A percentile compares a stretch with the other conserved stretches of the same genome.
Evolutionary conservation across 306 rosid species (phyloP).

Genomic region (Cucurbita pepo): DNA sequence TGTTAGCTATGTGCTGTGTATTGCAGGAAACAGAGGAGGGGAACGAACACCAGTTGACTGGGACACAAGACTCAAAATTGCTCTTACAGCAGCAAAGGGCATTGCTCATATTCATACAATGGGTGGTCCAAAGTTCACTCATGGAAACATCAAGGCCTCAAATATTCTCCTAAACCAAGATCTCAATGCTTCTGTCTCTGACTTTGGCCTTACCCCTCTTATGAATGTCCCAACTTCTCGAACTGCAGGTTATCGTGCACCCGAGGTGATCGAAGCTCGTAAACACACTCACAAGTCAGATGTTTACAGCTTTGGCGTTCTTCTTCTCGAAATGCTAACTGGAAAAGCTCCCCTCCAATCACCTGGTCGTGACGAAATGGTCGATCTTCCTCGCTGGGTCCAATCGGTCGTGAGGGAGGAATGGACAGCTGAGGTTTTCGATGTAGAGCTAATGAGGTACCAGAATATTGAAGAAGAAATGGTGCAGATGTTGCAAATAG

Average conservation of each 20-base stretch:
- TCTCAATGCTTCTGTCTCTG: conserved; percentile 62
- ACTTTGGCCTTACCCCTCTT: conserved; percentile 71
- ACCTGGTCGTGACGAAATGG: conserved; percentile 78
- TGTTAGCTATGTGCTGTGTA: conserved; percentile 4
- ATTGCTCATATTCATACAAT: conserved; percentile 63
- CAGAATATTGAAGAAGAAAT: conserved; percentile 88
- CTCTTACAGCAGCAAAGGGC: conserved; percentile 74
- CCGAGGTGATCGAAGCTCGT: conserved; percentile 76
- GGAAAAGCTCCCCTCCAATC: conserved; percentile 94
- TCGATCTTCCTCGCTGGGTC: conserved; percentile 95
- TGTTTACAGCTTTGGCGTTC: conserved; percentile 85
- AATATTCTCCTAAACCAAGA: conserved; percentile 78
- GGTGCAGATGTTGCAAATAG: conserved; percentile 97
- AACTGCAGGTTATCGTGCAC: conserved; percentile 88
- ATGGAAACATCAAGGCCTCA: conserved; percentile 79
- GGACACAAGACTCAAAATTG: conserved; percentile 63
- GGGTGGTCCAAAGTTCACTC: conserved; percentile 77
- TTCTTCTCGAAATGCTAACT: conserved; percentile 79
- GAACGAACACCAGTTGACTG: conserved; percentile 69
- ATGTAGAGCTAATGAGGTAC: conserved; percentile 81
- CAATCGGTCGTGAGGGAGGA: conserved; percentile 96
- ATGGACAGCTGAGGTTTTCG: conserved; percentile 97
- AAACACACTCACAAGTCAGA: conserved; percentile 87
- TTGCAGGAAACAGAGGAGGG: conserved; percentile 49
- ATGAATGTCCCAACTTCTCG: conserved; percentile 76